These are phyloP conservation scores for Pseudogymnoascus sp. DNA, from an alignment of 2,329 filamentous ascomycete genomes.

Conservation along the genomic window DNA sequence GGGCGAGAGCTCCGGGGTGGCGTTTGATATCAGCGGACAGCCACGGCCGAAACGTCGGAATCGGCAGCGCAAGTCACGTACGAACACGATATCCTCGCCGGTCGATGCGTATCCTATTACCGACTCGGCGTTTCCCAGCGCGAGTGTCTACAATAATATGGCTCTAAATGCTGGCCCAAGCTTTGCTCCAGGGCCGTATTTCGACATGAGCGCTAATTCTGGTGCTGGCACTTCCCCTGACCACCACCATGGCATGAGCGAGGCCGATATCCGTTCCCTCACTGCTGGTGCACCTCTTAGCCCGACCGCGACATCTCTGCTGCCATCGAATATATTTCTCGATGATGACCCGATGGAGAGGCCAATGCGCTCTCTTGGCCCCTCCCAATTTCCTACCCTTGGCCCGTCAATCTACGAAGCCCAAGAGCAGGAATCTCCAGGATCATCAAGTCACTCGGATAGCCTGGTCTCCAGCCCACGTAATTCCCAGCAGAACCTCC, in stretches of 20 bases:
- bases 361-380: conserved; percentile 16
- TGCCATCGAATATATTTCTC: conserved; percentile 58
- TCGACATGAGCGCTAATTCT: conserved; percentile 22
- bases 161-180: conserved; percentile 35
- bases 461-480: conserved; percentile 54
- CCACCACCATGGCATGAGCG: conserved; percentile 41
- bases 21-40: conserved; percentile 24
- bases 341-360: conserved; percentile 49
- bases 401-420: conserved; percentile 27
- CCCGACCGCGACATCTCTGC: conserved; percentile 63
- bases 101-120: conserved; percentile 22
- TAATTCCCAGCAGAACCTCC: conserved; percentile 49
- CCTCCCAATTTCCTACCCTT: conserved; percentile 30
- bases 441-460: conserved; percentile 48
- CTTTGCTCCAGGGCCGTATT: conserved; percentile 44
- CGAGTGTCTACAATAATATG: conserved; percentile 35
- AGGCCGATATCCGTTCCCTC: conserved; percentile 53
- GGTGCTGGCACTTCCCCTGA: conserved; percentile 25
- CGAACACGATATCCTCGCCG: conserved; percentile 28
- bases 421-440: conserved; percentile 49
- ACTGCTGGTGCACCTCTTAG: conserved; percentile 63
- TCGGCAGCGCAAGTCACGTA: conserved; percentile 32
- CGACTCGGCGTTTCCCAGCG: conserved; percentile 29
- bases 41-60: conserved; percentile 30
- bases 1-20: conserved; percentile 27